Percentiles rank a stretch among this genome's conserved stretches.
Conservation (phyloP, 352 stramenopile genomes). For the Phytophthora europaea region DNA sequence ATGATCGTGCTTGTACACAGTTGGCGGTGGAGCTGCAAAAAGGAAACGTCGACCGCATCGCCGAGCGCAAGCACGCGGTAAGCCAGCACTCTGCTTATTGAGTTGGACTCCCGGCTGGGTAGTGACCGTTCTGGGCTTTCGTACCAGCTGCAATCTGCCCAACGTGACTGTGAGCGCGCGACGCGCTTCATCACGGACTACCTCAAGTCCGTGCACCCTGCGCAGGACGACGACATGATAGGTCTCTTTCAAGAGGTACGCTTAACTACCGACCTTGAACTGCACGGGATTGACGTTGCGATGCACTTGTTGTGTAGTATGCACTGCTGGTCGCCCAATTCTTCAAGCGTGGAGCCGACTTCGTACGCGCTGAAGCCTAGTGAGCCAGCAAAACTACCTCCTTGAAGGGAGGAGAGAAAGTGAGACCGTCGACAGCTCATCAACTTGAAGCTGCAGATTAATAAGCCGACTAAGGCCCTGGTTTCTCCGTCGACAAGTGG, state of each 20-base stretch:
- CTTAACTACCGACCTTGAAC: not conserved
- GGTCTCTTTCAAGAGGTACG: slow-evolving; percentile 45
- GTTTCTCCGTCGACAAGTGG: too few species aligned
- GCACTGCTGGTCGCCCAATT: slow-evolving; percentile 27
- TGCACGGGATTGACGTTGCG: not conserved
- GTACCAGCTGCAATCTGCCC: slow-evolving; percentile 40
- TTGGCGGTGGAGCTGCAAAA: slow-evolving; percentile 63
- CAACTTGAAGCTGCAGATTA: not conserved
- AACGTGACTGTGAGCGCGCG: slow-evolving; percentile 42
- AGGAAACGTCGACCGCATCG: slow-evolving; percentile 67
- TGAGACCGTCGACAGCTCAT: not conserved
- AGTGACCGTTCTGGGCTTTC: not conserved
- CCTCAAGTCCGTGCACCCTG: slow-evolving; percentile 22
- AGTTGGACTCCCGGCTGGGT: not conserved
- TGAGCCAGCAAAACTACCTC: not conserved
- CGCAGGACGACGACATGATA: slow-evolving; percentile 17
- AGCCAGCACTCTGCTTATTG: not conserved
- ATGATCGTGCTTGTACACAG: slow-evolving; percentile 29
- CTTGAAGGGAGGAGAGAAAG: not conserved
- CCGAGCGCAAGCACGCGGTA: slow-evolving; percentile 65
- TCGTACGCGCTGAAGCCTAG: slow-evolving; percentile 6
- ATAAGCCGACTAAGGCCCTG: not conserved
- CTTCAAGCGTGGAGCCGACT: slow-evolving; percentile 29
- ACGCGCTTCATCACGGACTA: slow-evolving; percentile 40
- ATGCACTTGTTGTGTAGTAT: slow-evolving; percentile 29